Evolutionary conservation across 768 basidiomycete genomes (phyloP), one percentile per base, ranked within the genome.

Genomic region (Crassisporium funariophilum): DNA sequence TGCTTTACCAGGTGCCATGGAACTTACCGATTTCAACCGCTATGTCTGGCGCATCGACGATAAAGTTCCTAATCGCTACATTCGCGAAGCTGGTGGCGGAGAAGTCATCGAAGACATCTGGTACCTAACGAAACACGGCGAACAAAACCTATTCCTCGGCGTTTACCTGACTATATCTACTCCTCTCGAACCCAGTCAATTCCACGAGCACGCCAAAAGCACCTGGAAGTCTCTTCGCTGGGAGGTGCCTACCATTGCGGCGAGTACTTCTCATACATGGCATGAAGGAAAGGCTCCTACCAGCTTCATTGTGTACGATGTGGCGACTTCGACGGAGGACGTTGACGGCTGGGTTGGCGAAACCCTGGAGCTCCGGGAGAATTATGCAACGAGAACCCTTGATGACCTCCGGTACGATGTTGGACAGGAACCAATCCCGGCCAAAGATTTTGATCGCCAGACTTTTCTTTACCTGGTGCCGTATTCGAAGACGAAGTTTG

Each of bases 121-220:
- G 53, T 54, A 57, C 19, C 47, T 57, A 41, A 57, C 49, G 25
- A 57, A 57, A 35, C 53, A 54, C 31, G 56, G 56, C 23, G 56
- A 57, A 33, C 56, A 57, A 37, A 54, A 54, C 44, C 44, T 57
- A 9, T 57, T 57, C 35, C 44, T 56, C 33, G 55, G 55, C 8
- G 43, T 53, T 11, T 53, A 53, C 34, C 46, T 46, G 13, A 33
- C 47, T 4, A 19, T 50, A 2, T 46, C 48, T 8, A 20, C 21
- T 2, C 43, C 55, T 7, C 10, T 47, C 7, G 31, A 35, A 24
- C 15, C 52, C 2, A 36, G 19, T 15, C 20, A 39, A 11, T 38
- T 53, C n/a, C 34, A 53, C 38, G 39, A 23, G 1, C 44, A 44
- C 16, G 39, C 48, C 20, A 46, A 36, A 27, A 47, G 40, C 17